Evolutionary conservation across 225 moss, liverwort and hornwort genomes (phyloP).

Genomic region (Physcomitrellopsis africana): DNA sequence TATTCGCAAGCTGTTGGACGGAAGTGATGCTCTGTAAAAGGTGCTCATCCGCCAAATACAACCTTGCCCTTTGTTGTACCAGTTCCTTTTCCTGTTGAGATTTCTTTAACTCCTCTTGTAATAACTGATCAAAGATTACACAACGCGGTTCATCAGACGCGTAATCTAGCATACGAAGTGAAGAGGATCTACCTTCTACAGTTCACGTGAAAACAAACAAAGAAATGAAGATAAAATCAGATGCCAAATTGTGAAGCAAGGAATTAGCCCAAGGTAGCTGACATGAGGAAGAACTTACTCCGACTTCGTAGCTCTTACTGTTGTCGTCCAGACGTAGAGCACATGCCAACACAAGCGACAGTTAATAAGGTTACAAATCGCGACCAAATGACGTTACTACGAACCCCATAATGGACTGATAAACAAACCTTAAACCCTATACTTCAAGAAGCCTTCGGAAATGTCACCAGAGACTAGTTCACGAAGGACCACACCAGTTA

Average conservation of each 20-base stretch:
- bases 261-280: background rate
- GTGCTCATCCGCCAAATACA: conserved; percentile 62
- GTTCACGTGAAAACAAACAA: no score
- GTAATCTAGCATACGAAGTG: no score
- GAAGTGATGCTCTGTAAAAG: conserved; percentile 52
- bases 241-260: background rate
- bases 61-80: conserved; percentile 57
- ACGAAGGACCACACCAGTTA: background rate
- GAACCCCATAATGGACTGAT: no score
- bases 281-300: conserved; percentile 29
- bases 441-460: no score
- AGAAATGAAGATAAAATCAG: no score
- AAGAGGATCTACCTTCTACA: no score
- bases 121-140: conserved; percentile 32
- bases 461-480: no score
- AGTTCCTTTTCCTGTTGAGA: conserved; percentile 62
- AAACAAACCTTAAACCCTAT: no score
- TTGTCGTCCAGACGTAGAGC: background rate
- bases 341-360: background rate
- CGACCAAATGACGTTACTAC: background rate
- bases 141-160: background rate
- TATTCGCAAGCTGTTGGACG: conserved; percentile 56
- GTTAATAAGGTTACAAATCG: background rate
- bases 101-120: conserved; percentile 61
- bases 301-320: conserved; percentile 58